Evolutionary conservation across 2,329 filamentous ascomycete species (phyloP).

Genomic region (Aureobasidium sp.): DNA sequence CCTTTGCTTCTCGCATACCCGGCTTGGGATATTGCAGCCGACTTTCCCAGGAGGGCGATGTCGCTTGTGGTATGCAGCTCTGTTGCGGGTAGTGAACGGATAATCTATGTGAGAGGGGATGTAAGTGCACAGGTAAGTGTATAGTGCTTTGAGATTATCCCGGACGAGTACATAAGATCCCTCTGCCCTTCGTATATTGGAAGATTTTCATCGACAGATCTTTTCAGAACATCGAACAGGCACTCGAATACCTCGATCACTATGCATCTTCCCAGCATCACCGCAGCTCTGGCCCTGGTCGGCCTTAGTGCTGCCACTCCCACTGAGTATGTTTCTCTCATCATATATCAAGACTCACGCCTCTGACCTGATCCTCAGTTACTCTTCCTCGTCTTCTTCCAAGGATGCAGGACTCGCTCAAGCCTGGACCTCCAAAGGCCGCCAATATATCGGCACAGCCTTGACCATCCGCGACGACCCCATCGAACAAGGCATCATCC

Average conservation of each 20-base stretch:
- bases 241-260: fast-evolving
- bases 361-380: not conserved
- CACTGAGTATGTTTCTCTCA: not conserved
- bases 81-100: not conserved
- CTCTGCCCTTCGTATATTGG: not conserved
- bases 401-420: not conserved
- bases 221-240: no score
- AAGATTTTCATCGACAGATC: not conserved
- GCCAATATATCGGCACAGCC: slow-evolving; percentile 28
- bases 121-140: not conserved
- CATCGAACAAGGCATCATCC: not conserved
- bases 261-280: slow-evolving; percentile 20
- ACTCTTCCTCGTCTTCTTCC: not conserved
- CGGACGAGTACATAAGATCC: not conserved
- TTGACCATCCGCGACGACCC: slow-evolving; percentile 26
- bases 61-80: not conserved
- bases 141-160: not conserved
- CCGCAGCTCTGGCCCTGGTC: slow-evolving; percentile 18
- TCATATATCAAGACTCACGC: not conserved
- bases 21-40: not conserved
- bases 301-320: slow-evolving; percentile 16
- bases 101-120: not conserved
- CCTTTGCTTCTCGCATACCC: not conserved
- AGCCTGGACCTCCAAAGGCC: slow-evolving; percentile 17
- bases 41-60: not conserved